A percentile compares a stretch with the other conserved stretches of the same genome.
Evolutionary conservation across 1,139 yeast species (phyloP).

Genomic region (Martiniozyma asiatica): DNA sequence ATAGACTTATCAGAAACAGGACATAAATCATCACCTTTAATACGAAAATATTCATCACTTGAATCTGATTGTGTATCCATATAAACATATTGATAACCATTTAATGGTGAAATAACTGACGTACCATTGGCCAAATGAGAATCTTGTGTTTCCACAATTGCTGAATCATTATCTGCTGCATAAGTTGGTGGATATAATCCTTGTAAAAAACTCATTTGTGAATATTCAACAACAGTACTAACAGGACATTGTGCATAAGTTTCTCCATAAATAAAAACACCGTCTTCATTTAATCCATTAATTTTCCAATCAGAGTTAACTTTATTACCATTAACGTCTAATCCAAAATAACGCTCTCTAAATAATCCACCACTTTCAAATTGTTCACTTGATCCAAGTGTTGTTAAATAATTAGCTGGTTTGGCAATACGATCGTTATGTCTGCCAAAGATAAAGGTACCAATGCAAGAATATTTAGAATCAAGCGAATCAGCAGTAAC

Average conservation of each 20-base stretch:
- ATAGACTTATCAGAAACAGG: constrained; percentile 25
- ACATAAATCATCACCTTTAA: constrained; percentile 30
- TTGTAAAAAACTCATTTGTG: constrained; percentile 30
- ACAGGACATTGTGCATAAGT: constrained; percentile 25
- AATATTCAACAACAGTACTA: constrained; percentile 25
- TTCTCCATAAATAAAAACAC: constrained; percentile 24
- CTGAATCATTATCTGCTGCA: constrained; percentile 14
- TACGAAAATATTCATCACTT: constrained; percentile 28
- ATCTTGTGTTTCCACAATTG: constrained; percentile 13
- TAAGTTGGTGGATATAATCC: constrained; percentile 32
- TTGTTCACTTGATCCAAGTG: constrained; percentile 28
- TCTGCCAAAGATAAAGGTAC: constrained; percentile 32
- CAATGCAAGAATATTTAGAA: constrained; percentile 23
- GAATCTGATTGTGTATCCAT: constrained; percentile 24
- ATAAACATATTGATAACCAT: constrained; percentile 32
- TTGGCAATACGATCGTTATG: constrained; percentile 35
- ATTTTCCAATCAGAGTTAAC: constrained; percentile 18
- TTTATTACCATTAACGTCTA: constrained; percentile 15
- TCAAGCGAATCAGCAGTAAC: constrained; percentile 8
- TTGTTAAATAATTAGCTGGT: constrained; percentile 29
- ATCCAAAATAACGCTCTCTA: constrained; percentile 29
- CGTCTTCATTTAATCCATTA: constrained; percentile 22
- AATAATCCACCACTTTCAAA: constrained; percentile 26
- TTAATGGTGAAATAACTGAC: constrained; percentile 24
- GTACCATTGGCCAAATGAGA: constrained; percentile 28